phyloP scores from a whole-genome alignment of 768 basidiomycete species.

The Panaeolus cyanescens region DNA sequence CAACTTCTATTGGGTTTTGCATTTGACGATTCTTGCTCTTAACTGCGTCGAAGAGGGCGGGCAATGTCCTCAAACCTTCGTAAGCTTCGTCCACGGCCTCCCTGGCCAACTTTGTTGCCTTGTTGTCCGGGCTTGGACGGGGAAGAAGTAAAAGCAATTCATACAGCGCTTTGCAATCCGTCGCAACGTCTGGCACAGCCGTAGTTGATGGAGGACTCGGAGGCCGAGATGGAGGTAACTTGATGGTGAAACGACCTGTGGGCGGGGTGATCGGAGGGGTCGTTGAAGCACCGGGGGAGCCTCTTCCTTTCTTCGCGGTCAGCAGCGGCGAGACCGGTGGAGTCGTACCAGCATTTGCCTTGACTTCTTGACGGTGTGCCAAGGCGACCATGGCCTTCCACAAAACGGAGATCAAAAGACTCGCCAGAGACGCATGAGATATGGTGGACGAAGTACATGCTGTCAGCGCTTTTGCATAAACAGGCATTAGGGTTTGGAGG shows the following conservation, averaged over 20 bases:
- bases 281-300: conserved; percentile 33
- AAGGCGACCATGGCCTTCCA: conserved; percentile 78
- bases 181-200: conserved; percentile 43
- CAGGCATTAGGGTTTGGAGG: conserved; percentile 60
- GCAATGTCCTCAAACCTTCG: conserved; percentile 59
- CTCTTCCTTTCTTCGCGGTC: conserved; percentile 42
- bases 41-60: conserved; percentile 56
- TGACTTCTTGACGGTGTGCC: conserved; percentile 54
- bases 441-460: conserved; percentile 55
- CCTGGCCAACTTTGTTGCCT: conserved; percentile 56
- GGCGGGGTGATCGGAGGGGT: conserved; percentile 62
- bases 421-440: conserved; percentile 64
- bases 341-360: conserved; percentile 40
- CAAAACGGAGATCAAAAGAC: conserved; percentile 69
- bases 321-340: conserved; percentile 33
- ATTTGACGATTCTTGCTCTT: conserved; percentile 18
- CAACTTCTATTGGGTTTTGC: conserved; percentile 26
- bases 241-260: conserved; percentile 62
- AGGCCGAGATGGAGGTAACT: conserved; percentile 68
- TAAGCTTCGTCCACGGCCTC: conserved; percentile 85
- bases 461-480: conserved; percentile 58
- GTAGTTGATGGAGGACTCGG: conserved; percentile 53
- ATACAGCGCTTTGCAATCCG: conserved; percentile 64
- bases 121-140: conserved; percentile 53
- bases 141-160: conserved; percentile 64